These are phyloP conservation scores for Dendrobium huoshanense DNA, from an alignment of 106 monocot species.

Conservation along the genomic window DNA sequence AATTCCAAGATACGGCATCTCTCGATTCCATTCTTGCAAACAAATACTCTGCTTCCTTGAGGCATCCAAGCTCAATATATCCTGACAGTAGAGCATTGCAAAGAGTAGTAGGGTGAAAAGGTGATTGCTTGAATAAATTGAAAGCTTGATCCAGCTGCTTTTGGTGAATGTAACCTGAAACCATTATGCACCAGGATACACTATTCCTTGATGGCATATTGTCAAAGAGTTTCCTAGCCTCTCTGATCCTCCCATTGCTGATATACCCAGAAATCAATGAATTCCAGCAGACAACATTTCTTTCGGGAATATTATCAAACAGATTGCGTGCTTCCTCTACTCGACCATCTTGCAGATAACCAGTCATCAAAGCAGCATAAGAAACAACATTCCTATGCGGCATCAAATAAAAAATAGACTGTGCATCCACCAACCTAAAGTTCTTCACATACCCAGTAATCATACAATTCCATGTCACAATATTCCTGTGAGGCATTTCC, in stretches of 20 bases:
- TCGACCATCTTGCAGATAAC: constrained; percentile 36
- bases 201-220: constrained; percentile 43
- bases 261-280: constrained; percentile 54
- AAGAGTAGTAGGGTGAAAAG: constrained; percentile 16
- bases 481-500: constrained; percentile 51
- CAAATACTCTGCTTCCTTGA: constrained; percentile 34
- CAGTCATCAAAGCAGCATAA: constrained; percentile 44
- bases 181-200: constrained; percentile 57
- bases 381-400: constrained; percentile 42
- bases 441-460: constrained; percentile 40
- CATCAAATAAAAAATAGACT: constrained; percentile 36
- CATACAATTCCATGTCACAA: constrained; percentile 71
- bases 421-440: constrained; percentile 24
- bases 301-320: constrained; percentile 52
- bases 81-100: constrained; percentile 50
- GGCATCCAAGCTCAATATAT: constrained; percentile 41
- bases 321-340: constrained; percentile 38
- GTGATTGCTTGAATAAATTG: constrained; percentile 30
- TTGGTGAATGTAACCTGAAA: constrained; percentile 49
- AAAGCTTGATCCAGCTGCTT: constrained; percentile 40
- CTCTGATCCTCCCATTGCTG: constrained; percentile 21
- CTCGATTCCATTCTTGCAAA: constrained; percentile 30
- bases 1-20: constrained; percentile 51
- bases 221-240: constrained; percentile 55
- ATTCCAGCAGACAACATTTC: constrained; percentile 74